Percentiles rank a stretch among this genome's conserved stretches.
These are phyloP conservation scores for Nothophytophthora sp. DNA, from an alignment of 352 stramenopile species.

Conservation along the genomic window DNA sequence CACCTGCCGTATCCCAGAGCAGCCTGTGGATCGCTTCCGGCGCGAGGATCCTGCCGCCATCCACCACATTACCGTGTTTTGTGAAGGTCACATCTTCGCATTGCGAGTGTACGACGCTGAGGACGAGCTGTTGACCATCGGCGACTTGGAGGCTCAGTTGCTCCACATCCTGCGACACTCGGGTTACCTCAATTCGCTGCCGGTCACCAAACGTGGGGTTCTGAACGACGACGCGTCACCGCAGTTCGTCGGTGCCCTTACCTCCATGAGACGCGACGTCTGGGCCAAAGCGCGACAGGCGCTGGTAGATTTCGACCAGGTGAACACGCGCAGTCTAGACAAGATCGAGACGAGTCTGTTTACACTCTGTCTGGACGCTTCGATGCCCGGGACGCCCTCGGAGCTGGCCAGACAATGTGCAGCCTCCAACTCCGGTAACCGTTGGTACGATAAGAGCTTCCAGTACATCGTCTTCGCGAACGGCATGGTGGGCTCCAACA, in stretches of 20 bases:
- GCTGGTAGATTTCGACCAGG: slow-evolving; percentile 48
- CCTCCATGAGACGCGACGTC: slow-evolving; percentile 81
- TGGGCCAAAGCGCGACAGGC: slow-evolving; percentile 84
- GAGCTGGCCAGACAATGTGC: slow-evolving; percentile 58
- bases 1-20: slow-evolving; percentile 86
- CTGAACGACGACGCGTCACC: slow-evolving; percentile 21
- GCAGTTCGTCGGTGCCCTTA: slow-evolving; percentile 85
- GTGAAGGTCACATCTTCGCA: slow-evolving; percentile 49
- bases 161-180: slow-evolving; percentile 54
- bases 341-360: slow-evolving; percentile 90
- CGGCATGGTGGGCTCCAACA: slow-evolving; percentile 89
- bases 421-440: slow-evolving; percentile 72
- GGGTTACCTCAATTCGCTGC: slow-evolving; percentile 35
- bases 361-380: slow-evolving; percentile 86
- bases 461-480: slow-evolving; percentile 94
- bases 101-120: slow-evolving; percentile 51
- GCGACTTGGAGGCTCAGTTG: slow-evolving; percentile 63
- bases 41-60: slow-evolving; percentile 35
- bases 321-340: slow-evolving; percentile 68
- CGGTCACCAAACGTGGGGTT: slow-evolving; percentile 11
- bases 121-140: slow-evolving; percentile 53
- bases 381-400: slow-evolving; percentile 39
- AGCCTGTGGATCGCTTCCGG: slow-evolving; percentile 47
- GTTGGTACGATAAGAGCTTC: slow-evolving; percentile 97
- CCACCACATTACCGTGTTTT: slow-evolving; percentile 55